A percentile compares a stretch with the other conserved stretches of the same genome.
Conservation (phyloP, 2,329 filamentous ascomycete genomes). For the Xylaria sp. region DNA sequence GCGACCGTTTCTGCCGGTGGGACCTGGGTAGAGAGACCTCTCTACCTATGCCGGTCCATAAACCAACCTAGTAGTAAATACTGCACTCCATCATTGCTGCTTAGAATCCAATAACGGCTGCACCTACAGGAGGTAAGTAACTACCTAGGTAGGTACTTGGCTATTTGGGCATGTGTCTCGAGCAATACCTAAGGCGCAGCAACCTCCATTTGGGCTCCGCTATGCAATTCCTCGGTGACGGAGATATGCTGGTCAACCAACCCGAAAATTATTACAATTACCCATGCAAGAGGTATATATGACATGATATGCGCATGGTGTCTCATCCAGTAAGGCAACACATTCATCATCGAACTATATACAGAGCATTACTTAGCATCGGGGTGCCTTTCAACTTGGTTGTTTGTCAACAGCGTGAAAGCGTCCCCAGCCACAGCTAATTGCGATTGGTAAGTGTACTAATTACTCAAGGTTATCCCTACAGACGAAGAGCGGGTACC, state of each 20-base stretch:
- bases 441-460: neutral
- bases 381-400: neutral
- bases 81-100: neutral
- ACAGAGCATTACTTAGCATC: neutral
- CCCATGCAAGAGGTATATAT: neutral
- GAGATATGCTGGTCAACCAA: neutral
- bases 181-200: neutral
- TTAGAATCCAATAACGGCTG: neutral
- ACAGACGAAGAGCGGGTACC: constrained; percentile 17
- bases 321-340: neutral
- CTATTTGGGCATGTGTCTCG: neutral
- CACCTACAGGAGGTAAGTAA: neutral
- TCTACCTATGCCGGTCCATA: neutral
- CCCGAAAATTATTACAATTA: neutral
- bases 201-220: neutral
- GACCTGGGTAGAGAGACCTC: neutral
- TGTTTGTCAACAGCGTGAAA: neutral
- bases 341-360: neutral
- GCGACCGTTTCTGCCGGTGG: neutral
- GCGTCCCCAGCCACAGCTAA: neutral
- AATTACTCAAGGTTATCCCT: neutral
- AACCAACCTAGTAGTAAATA: neutral
- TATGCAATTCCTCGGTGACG: neutral
- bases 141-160: neutral
- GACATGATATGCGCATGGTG: neutral